phyloP scores from a whole-genome alignment of 2,329 filamentous ascomycete genomes.

The Colletotrichum echinochloae region DNA sequence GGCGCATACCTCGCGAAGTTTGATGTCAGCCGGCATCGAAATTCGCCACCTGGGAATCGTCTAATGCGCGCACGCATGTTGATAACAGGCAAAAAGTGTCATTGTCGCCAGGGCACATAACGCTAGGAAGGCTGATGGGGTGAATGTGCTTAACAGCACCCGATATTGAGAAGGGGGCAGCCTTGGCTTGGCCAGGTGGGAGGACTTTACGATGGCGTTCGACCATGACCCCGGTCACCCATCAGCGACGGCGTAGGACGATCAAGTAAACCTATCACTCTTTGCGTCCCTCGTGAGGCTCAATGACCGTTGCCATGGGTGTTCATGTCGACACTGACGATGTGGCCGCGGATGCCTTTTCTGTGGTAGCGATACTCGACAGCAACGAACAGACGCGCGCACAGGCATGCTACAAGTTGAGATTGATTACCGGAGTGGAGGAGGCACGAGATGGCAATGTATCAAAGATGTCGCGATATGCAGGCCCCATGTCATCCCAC shows the following conservation, averaged over 20 bases:
- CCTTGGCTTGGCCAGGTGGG: background rate
- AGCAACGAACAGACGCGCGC: background rate
- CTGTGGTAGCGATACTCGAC: background rate
- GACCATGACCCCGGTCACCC: background rate
- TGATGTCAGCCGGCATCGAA: constrained; percentile 26
- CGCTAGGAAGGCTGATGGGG: constrained; percentile 6
- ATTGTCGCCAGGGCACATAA: background rate
- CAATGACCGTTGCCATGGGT: constrained; percentile 18
- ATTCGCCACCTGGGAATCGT: constrained; percentile 29
- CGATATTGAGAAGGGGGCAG: background rate
- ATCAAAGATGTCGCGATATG: constrained; percentile 33
- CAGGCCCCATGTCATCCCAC: constrained; percentile 33
- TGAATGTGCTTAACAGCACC: constrained; percentile 7
- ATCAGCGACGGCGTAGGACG: background rate
- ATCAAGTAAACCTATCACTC: background rate
- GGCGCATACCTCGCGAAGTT: constrained; percentile 15
- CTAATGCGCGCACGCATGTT: constrained; percentile 28
- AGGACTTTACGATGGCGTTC: constrained; percentile 3
- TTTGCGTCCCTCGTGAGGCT: constrained; percentile 10
- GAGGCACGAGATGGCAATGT: constrained; percentile 25
- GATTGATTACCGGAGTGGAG: constrained; percentile 1
- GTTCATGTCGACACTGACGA: constrained; percentile 2
- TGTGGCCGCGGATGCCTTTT: background rate
- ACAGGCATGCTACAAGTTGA: constrained; percentile 2
- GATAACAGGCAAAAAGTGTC: background rate